A percentile compares a stretch with the other conserved stretches of the same genome.
Conservation (phyloP, 495 filamentous ascomycete genomes). For the Extremus antarcticus region DNA sequence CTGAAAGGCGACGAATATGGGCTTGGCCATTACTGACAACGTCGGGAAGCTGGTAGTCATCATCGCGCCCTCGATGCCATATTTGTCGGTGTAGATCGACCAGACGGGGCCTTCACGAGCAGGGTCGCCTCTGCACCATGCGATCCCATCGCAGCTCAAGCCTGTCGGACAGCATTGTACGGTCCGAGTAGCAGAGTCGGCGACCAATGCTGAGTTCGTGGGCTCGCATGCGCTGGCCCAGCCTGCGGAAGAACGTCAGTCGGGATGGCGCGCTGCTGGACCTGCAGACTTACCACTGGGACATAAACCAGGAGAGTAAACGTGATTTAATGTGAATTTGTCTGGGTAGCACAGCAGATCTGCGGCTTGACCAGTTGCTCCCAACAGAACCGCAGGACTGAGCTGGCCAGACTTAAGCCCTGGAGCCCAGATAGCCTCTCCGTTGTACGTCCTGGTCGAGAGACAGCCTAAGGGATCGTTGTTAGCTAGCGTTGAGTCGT, state of each 20-base stretch:
- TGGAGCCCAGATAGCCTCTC: neutral
- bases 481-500: too few relatives aligned
- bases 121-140: neutral
- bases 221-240: neutral
- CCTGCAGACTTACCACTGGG: neutral
- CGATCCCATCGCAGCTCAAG: neutral
- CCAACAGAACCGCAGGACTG: neutral
- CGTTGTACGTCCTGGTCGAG: neutral
- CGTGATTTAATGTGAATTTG: neutral
- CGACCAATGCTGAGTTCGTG: neutral
- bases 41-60: neutral
- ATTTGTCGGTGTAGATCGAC: neutral
- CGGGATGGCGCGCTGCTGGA: neutral
- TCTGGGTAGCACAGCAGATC: neutral
- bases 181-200: neutral
- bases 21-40: neutral
- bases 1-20: neutral
- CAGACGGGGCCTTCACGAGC: neutral
- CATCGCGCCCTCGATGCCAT: neutral
- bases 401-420: neutral
- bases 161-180: neutral
- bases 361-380: neutral
- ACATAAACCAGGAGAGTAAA: neutral
- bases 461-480: neutral
- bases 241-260: neutral